phyloP scores from a whole-genome alignment of 1,284 basidiomycete species.

The Puccinia horiana region DNA sequence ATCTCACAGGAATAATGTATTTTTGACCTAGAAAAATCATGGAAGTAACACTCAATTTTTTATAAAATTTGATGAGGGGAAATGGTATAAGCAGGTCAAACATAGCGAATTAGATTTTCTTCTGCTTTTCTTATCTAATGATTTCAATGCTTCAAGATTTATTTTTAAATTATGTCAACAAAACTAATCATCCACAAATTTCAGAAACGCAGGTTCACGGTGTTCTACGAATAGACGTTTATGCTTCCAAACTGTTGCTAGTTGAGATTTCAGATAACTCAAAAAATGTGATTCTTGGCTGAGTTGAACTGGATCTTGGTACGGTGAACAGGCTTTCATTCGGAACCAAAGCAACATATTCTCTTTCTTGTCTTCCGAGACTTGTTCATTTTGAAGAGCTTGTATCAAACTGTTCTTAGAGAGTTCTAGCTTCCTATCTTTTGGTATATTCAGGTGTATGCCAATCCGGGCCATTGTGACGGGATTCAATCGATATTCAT shows the following conservation, averaged over 20 bases:
- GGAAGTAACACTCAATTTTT: no score
- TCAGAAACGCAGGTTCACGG: neutral
- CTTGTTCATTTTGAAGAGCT: neutral
- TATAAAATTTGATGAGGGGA: no score
- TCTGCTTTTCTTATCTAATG: no score
- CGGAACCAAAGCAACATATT: neutral
- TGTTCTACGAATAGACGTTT: neutral
- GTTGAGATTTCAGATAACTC: neutral
- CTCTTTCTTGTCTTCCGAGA: neutral
- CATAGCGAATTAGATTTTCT: no score
- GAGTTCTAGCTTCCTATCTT: neutral
- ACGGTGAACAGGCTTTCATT: neutral
- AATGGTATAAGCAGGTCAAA: no score
- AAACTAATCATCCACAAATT: no score
- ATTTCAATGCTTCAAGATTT: no score
- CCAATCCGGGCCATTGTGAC: neutral
- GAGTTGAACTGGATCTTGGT: neutral
- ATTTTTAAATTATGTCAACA: no score
- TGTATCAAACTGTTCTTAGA: neutral
- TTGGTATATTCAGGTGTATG: neutral
- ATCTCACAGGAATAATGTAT: no score
- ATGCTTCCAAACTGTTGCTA: neutral
- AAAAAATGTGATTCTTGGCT: neutral
- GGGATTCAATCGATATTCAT: neutral
- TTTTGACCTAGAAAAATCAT: no score